Evolutionary conservation across 805 yeast species (phyloP).

Genomic region (Clavispora santaluciae): DNA sequence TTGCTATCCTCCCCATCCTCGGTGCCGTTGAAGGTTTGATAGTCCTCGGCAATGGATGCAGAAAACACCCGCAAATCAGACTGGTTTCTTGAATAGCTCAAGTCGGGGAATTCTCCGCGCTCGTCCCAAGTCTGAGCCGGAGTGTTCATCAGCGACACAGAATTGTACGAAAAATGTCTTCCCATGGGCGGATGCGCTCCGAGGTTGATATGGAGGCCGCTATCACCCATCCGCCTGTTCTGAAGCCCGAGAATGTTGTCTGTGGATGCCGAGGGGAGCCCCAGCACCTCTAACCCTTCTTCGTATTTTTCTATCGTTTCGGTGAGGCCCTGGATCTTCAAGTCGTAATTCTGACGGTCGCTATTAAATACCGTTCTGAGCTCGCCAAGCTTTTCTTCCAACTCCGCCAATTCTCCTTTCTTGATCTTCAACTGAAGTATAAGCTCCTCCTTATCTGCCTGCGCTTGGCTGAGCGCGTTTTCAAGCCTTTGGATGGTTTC

Average conservation of each 20-base stretch:
- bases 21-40: constrained; percentile 8
- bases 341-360: constrained; percentile 25
- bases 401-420: constrained; percentile 18
- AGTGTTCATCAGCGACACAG: constrained; percentile 5
- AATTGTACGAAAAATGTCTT: constrained; percentile 1
- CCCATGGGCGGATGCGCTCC: constrained; percentile 8
- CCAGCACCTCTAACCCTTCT: background rate
- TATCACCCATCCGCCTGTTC: constrained; percentile 4
- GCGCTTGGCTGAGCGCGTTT: constrained; percentile 2
- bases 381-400: constrained; percentile 27
- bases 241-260: constrained; percentile 7
- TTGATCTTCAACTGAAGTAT: constrained; percentile 18
- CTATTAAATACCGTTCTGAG: constrained; percentile 27
- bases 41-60: background rate
- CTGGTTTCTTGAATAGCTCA: background rate
- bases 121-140: constrained; percentile 10
- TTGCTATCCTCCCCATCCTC: constrained; percentile 6
- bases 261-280: constrained; percentile 5
- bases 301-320: constrained; percentile 13
- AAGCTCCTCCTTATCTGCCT: constrained; percentile 22
- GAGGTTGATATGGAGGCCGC: constrained; percentile 15
- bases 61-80: background rate
- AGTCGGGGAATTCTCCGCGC: constrained; percentile 2
- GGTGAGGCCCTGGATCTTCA: constrained; percentile 21
- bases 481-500: constrained; percentile 23